Conservation (phyloP, 345 rosid genomes). For the Corchorus capsularis region DNA sequence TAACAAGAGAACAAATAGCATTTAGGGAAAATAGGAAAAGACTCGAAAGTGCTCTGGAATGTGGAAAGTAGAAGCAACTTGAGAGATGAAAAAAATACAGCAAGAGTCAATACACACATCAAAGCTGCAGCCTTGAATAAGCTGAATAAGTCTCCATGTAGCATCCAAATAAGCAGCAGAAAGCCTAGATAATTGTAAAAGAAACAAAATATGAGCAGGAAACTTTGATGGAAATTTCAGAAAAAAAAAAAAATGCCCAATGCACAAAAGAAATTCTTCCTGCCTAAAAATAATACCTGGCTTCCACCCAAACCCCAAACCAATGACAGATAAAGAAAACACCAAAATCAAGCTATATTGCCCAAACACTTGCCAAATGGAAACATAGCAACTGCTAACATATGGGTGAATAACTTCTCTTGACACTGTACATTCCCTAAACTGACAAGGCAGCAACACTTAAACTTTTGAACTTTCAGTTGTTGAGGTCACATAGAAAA, state of each 20-base stretch:
- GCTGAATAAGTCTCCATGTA: conserved; percentile 62
- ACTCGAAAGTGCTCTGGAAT: neutral
- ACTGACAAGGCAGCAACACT: neutral
- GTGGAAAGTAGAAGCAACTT: neutral
- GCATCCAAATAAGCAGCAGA: conserved; percentile 69
- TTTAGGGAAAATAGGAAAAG: conserved; percentile 6
- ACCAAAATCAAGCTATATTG: neutral
- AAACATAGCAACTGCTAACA: neutral
- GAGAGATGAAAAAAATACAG: neutral
- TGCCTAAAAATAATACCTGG: neutral
- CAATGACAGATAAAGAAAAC: neutral
- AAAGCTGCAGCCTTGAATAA: conserved; percentile 51
- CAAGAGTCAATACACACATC: conserved; percentile 46
- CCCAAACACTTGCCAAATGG: neutral
- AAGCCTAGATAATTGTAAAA: conserved; percentile 42
- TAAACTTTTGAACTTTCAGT: neutral
- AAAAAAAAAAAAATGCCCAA: neutral
- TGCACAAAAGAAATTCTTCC: neutral
- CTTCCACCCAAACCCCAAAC: neutral
- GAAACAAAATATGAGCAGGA: neutral
- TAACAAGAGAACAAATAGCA: neutral
- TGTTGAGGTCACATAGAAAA: neutral
- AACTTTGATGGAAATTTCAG: neutral
- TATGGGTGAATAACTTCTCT: neutral
- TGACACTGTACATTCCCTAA: neutral